Evolutionary conservation across 257 asterid species (phyloP), one percentile per base, ranked within the genome.

Genomic region (Nicotiana knightiana): DNA sequence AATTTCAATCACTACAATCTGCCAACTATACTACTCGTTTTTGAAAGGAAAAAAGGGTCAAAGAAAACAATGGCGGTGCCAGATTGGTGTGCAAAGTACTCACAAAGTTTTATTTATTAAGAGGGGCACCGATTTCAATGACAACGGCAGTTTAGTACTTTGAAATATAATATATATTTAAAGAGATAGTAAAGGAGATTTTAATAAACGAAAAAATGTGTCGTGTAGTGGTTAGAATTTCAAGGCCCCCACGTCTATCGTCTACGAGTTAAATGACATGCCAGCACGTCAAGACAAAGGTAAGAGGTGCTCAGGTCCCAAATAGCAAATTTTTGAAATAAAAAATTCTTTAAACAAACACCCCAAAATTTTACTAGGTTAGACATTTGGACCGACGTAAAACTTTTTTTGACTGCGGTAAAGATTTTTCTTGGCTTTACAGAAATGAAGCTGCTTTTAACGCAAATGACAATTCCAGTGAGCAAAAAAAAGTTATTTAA

Each of bases 21-120:
- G 79, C 79, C 79, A 73, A 48, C 79, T 48, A 73, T 13, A 26
- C 21, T 24, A 73, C 79, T 73, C 79, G 79, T 73, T 73, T 73
- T 73, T 48, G 62, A 48, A 48, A 73, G 35, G 30, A 71, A 39
- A 73, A 73, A 24, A 37, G 39, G 64, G 6, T 8, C 28, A 58
- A n/a, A 58, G 8, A 58, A 21, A 48, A 48, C 62, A 73, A 13
- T 46, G 79, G 32, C 79, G 79, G 79, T 73, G 79, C 79, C 79
- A 48, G 79, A 73, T 73, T 46, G 62, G 62, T 73, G 39, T 48
- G 43, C 16, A 26, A 48, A 48, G 26, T 71, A 43, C 39, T 73
- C 79, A 7, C 62, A 73, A 73, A 59, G 77, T 4, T 46, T 73
- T 13, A 21, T 24, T 33, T 24, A 73, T 73, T 24, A 3, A 46